phyloP scores from a whole-genome alignment of 2,329 filamentous ascomycete genomes.

The Neocucurbitaria cava region DNA sequence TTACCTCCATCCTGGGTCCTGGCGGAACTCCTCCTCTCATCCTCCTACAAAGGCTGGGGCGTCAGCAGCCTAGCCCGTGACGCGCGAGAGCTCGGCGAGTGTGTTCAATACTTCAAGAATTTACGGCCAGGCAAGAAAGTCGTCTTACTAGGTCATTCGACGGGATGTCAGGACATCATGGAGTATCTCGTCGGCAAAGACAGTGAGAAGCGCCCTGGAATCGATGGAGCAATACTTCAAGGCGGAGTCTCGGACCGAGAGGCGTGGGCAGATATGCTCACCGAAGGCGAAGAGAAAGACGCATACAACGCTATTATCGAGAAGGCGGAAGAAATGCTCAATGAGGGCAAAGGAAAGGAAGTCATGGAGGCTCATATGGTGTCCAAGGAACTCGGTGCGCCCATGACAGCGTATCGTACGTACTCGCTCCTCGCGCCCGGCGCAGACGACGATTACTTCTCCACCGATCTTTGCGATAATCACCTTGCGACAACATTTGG shows the following conservation, averaged over 20 bases:
- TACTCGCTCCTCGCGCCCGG: constrained; percentile 64
- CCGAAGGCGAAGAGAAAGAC: constrained; percentile 29
- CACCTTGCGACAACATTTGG: constrained; percentile 71
- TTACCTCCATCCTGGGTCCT: constrained; percentile 62
- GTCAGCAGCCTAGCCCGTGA: constrained; percentile 61
- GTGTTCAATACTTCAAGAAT: constrained; percentile 59
- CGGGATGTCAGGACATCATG: constrained; percentile 71
- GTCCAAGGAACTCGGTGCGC: constrained; percentile 42
- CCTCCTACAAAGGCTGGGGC: constrained; percentile 64
- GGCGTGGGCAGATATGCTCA: constrained; percentile 51
- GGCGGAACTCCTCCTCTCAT: constrained; percentile 59
- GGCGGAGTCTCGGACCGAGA: constrained; percentile 82
- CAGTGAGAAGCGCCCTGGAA: constrained; percentile 51
- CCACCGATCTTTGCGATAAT: constrained; percentile 72
- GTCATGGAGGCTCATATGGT: constrained; percentile 55
- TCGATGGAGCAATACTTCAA: constrained; percentile 82
- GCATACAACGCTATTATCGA: constrained; percentile 43
- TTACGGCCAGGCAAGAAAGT: constrained; percentile 58
- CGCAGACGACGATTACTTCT: constrained; percentile 87
- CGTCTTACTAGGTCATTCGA: constrained; percentile 74
- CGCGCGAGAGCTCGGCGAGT: constrained; percentile 60
- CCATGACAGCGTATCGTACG: constrained; percentile 65
- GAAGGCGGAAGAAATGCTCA: constrained; percentile 63
- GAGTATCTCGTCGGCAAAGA: constrained; percentile 62
- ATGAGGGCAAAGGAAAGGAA: constrained; percentile 61